Percentiles rank a stretch among this genome's conserved stretches.
These are phyloP conservation scores for Leptosphaerulina australis DNA, from an alignment of 2,329 filamentous ascomycete genomes.

Conservation along the genomic window DNA sequence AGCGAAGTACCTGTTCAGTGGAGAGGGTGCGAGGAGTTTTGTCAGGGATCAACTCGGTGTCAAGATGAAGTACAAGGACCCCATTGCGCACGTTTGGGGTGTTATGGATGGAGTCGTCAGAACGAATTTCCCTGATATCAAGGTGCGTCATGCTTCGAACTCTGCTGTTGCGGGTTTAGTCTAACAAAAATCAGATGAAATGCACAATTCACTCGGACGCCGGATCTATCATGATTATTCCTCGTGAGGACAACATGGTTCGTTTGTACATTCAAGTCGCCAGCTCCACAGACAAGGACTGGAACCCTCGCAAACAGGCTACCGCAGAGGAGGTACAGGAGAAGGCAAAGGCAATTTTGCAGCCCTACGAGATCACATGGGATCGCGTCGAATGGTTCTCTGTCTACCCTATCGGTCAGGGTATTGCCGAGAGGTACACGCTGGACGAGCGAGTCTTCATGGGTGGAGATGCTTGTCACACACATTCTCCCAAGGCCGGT, in stretches of 20 bases:
- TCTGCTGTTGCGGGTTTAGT: neutral
- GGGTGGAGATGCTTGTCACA: constrained; percentile 69
- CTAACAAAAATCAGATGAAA: constrained; percentile 59
- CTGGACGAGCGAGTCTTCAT: constrained; percentile 70
- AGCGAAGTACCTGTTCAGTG: constrained; percentile 67
- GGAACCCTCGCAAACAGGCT: constrained; percentile 65
- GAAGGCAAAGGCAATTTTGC: constrained; percentile 63
- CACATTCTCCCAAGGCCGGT: constrained; percentile 67
- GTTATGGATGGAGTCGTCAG: constrained; percentile 70
- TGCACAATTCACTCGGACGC: constrained; percentile 70
- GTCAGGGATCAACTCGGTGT: constrained; percentile 69
- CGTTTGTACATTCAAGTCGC: constrained; percentile 66
- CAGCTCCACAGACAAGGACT: constrained; percentile 66
- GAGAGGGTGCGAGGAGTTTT: constrained; percentile 66
- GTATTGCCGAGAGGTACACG: constrained; percentile 68
- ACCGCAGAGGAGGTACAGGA: constrained; percentile 65
- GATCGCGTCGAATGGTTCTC: constrained; percentile 71
- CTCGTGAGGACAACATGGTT: constrained; percentile 60
- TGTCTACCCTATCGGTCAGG: constrained; percentile 69
- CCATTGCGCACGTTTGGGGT: constrained; percentile 68
- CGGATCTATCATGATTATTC: constrained; percentile 69
- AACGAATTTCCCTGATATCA: constrained; percentile 68
- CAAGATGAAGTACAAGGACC: constrained; percentile 67
- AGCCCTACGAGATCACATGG: constrained; percentile 66
- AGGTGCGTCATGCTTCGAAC: constrained; percentile 47